phyloP scores from a whole-genome alignment of 495 filamentous ascomycete genomes.

The Podospora pseudocomata region DNA sequence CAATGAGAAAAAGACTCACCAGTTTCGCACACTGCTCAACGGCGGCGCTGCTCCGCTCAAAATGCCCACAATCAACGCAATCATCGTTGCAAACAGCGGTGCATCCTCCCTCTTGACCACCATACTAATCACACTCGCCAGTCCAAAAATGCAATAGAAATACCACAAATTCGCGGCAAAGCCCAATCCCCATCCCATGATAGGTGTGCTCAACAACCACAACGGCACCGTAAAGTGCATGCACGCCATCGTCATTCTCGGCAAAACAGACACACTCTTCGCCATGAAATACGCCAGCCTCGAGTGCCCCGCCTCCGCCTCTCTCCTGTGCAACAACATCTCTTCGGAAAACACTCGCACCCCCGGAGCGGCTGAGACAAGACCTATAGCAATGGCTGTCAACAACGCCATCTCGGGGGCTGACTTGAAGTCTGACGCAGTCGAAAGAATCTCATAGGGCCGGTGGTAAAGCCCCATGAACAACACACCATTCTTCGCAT shows the following conservation, averaged over 20 bases:
- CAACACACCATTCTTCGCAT: slow-evolving; percentile 44
- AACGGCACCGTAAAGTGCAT: slow-evolving; percentile 55
- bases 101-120: slow-evolving; percentile 46
- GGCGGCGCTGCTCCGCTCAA: slow-evolving; percentile 50
- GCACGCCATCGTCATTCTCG: slow-evolving; percentile 48
- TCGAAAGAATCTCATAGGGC: slow-evolving; percentile 51
- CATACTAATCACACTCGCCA: slow-evolving; percentile 51
- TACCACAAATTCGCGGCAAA: slow-evolving; percentile 51
- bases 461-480: slow-evolving; percentile 50
- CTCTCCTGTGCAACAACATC: slow-evolving; percentile 50
- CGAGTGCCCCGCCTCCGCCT: slow-evolving; percentile 53
- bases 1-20: slow-evolving; percentile 28
- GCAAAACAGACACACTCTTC: slow-evolving; percentile 49
- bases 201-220: slow-evolving; percentile 47
- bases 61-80: slow-evolving; percentile 46
- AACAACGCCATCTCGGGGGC: slow-evolving; percentile 51
- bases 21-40: slow-evolving; percentile 44
- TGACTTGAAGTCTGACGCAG: slow-evolving; percentile 45
- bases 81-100: slow-evolving; percentile 48
- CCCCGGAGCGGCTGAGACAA: slow-evolving; percentile 50
- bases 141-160: slow-evolving; percentile 57
- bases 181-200: slow-evolving; percentile 43
- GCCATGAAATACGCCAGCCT: slow-evolving; percentile 53
- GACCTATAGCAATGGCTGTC: slow-evolving; percentile 51
- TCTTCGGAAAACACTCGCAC: slow-evolving; percentile 57